Evolutionary conservation across 176 grass and related monocot species (phyloP).

Genomic region (Neostapfia colusana): DNA sequence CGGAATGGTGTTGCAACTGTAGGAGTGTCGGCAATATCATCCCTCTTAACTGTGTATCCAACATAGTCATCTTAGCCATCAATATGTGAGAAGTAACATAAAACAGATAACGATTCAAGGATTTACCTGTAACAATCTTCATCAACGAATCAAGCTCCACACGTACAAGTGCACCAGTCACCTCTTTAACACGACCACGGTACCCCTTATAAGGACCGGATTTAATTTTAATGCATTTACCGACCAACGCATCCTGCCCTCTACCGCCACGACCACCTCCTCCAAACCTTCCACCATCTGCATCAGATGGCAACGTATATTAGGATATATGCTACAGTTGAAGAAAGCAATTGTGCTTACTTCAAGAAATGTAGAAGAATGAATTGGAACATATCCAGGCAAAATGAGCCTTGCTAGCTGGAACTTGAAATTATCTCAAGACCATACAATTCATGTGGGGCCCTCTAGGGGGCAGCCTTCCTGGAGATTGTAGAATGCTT

Average conservation of each 20-base stretch:
- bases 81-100: not conserved
- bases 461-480: conserved; percentile 72
- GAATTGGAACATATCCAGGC: not conserved
- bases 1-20: conserved; percentile 68
- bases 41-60: conserved; percentile 67
- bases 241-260: conserved; percentile 71
- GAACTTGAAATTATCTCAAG: not conserved
- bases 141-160: conserved; percentile 92
- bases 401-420: conserved; percentile 3
- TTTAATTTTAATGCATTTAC: conserved; percentile 86
- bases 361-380: conserved; percentile 24
- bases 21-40: conserved; percentile 75
- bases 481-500: conserved; percentile 63
- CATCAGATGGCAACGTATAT: conserved; percentile 21
- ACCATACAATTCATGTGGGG: conserved; percentile 68
- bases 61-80: conserved; percentile 35
- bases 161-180: conserved; percentile 64
- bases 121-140: conserved; percentile 79
- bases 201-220: conserved; percentile 80
- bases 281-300: conserved; percentile 68
- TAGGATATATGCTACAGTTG: conserved; percentile 21
- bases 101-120: conserved; percentile 1
- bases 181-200: conserved; percentile 85
- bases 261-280: conserved; percentile 72
- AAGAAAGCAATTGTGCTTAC: conserved; percentile 13